phyloP scores from a whole-genome alignment of 1,284 basidiomycete species.

The Entoloma clypeatum region DNA sequence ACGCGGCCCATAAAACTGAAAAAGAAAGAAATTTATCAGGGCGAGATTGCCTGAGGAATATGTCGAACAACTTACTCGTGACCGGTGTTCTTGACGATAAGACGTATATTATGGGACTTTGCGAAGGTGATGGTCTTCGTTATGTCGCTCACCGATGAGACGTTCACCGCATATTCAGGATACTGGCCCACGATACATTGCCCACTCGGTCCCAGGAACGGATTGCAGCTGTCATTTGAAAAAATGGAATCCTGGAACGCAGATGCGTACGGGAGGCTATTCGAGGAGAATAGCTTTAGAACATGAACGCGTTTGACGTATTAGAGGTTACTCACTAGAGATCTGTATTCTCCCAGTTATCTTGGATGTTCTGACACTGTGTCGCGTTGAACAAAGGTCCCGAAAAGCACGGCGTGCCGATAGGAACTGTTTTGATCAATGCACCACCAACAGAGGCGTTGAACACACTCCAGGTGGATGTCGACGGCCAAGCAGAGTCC shows the following conservation, averaged over 20 bases:
- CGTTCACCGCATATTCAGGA: constrained; percentile 23
- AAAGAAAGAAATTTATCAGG: too few species aligned
- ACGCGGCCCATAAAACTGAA: too few species aligned
- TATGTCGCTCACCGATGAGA: constrained; percentile 18
- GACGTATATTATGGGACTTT: too few species aligned
- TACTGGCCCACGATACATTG: constrained; percentile 22
- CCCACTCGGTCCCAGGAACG: constrained; percentile 15
- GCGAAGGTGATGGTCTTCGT: constrained; percentile 16
- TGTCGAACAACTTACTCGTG: too few species aligned
- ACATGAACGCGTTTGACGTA: too few species aligned
- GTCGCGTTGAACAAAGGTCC: constrained; percentile 13
- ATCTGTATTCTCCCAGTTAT: constrained; percentile 16
- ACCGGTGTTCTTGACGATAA: too few species aligned
- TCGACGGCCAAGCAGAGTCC: constrained; percentile 19
- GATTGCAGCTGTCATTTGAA: constrained; percentile 24
- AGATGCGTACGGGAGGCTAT: constrained; percentile 6
- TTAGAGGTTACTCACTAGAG: constrained; percentile 14
- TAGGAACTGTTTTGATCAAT: constrained; percentile 21
- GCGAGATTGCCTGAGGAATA: too few species aligned
- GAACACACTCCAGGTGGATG: constrained; percentile 17
- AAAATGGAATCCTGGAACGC: constrained; percentile 15
- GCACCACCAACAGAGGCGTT: constrained; percentile 19
- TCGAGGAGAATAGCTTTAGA: too few species aligned
- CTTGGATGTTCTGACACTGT: constrained; percentile 8
- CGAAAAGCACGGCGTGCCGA: constrained; percentile 20